These are phyloP conservation scores for Saccharata proteae DNA, from an alignment of 2,329 filamentous ascomycete species.

Conservation along the genomic window DNA sequence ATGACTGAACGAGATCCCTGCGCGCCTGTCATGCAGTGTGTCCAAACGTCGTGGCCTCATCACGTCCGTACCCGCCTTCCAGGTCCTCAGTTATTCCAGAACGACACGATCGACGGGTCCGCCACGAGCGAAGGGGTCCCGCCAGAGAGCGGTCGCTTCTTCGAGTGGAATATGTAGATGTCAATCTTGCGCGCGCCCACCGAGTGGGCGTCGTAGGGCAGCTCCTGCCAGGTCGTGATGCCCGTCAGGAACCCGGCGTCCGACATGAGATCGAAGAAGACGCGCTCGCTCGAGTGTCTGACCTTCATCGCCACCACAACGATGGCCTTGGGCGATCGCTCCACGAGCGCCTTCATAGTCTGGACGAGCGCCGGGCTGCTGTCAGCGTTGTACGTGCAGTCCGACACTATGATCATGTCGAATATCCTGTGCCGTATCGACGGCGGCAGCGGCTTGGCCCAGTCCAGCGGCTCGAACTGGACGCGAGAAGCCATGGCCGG, in stretches of 20 bases:
- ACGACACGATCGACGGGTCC: background rate
- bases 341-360: slow-evolving; percentile 39
- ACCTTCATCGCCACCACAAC: slow-evolving; percentile 54
- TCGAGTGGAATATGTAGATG: slow-evolving; percentile 7
- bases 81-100: background rate
- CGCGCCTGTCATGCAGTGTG: no score
- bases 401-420: slow-evolving; percentile 53
- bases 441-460: slow-evolving; percentile 42
- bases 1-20: no score
- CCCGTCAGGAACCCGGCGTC: slow-evolving; percentile 15
- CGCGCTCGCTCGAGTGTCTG: slow-evolving; percentile 51
- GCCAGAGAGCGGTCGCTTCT: background rate
- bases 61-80: no score
- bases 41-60: no score
- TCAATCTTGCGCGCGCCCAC: slow-evolving; percentile 7
- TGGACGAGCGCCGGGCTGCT: slow-evolving; percentile 51
- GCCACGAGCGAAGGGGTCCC: background rate
- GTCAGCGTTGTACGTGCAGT: slow-evolving; percentile 63
- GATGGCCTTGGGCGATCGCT: slow-evolving; percentile 35
- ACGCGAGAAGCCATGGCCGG: slow-evolving; percentile 31
- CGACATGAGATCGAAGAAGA: slow-evolving; percentile 49
- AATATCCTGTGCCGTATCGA: slow-evolving; percentile 28
- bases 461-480: slow-evolving; percentile 46
- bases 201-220: slow-evolving; percentile 3
- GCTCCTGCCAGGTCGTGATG: background rate